A percentile compares a stretch with the other conserved stretches of the same genome.
phyloP scores from a whole-genome alignment of 139 green algal species.

The Micractinium conductrix region DNA sequence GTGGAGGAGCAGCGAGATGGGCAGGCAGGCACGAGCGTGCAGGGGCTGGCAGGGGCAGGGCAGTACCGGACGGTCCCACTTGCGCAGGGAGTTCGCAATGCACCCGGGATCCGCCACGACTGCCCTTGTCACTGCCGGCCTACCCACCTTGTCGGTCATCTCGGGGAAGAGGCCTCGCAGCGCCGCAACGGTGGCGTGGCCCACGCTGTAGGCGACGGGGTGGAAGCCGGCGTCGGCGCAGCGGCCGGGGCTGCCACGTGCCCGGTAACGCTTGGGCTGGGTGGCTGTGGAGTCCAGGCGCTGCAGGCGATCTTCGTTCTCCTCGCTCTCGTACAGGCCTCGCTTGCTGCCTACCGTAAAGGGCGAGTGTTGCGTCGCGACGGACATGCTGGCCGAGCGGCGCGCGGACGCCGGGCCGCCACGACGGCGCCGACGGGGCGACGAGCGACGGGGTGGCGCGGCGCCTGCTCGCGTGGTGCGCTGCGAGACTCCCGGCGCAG shows the following conservation, averaged over 20 bases:
- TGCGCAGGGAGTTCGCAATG: too few species aligned
- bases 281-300: conserved; percentile 14
- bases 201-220: conserved; percentile 30
- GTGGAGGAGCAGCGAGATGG: too few species aligned
- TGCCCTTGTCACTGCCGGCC: too few species aligned
- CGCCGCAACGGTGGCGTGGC: conserved; percentile 49
- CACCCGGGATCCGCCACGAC: too few species aligned
- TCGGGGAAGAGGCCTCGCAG: conserved; percentile 70
- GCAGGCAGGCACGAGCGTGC: too few species aligned
- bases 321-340: conserved; percentile 27
- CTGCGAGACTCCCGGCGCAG: too few species aligned
- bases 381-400: background rate
- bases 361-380: conserved; percentile 26
- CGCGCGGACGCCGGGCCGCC: too few species aligned
- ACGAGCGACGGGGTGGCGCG: too few species aligned
- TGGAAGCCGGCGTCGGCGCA: background rate
- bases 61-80: too few species aligned
- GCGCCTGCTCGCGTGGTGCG: too few species aligned
- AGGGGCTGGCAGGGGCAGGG: too few species aligned
- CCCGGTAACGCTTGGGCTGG: conserved; percentile 19
- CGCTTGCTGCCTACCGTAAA: conserved; percentile 30
- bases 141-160: conserved; percentile 73
- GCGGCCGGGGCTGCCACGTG: conserved; percentile 19
- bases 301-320: conserved; percentile 38
- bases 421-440: too few species aligned